phyloP scores from a whole-genome alignment of 2,329 filamentous ascomycete species.

The Aplosporella prunicola region DNA sequence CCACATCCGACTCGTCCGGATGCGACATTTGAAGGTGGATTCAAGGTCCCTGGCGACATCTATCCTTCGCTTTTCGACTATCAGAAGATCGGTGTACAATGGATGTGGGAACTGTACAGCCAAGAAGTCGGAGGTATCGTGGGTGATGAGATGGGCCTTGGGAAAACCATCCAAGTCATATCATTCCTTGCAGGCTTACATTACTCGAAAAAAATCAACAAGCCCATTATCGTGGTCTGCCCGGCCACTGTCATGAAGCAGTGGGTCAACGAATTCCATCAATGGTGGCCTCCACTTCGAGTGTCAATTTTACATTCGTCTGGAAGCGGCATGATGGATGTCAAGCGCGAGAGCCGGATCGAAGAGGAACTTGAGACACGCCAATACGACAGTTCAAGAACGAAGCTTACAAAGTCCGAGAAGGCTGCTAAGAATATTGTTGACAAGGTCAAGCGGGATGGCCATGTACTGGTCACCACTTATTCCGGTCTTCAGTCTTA shows the following conservation, averaged over 20 bases:
- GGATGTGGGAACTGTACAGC: conserved; percentile 85
- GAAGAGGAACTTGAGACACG: conserved; percentile 50
- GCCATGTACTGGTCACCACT: conserved; percentile 89
- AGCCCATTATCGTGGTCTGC: conserved; percentile 83
- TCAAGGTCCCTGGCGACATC: conserved; percentile 84
- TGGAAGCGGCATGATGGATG: conserved; percentile 89
- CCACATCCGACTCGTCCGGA: conserved; percentile 78
- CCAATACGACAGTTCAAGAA: background rate
- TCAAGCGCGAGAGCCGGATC: conserved; percentile 49
- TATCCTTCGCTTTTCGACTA: conserved; percentile 90
- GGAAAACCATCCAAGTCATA: conserved; percentile 78
- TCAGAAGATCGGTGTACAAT: conserved; percentile 93
- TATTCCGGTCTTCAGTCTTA: conserved; percentile 96
- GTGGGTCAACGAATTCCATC: conserved; percentile 97
- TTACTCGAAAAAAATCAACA: conserved; percentile 75
- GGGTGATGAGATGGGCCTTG: conserved; percentile 97
- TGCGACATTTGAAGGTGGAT: conserved; percentile 61
- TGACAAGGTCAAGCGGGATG: conserved; percentile 68
- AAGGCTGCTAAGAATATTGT: conserved; percentile 72
- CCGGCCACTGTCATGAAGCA: conserved; percentile 92
- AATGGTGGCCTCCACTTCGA: conserved; percentile 97
- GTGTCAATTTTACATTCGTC: conserved; percentile 94
- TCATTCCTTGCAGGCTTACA: conserved; percentile 85
- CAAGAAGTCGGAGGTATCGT: conserved; percentile 90
- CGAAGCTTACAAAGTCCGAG: conserved; percentile 44